A percentile compares a stretch with the other conserved stretches of the same genome.
Evolutionary conservation across 163 green algal species (phyloP).

Genomic region (Scenedesmus sp.): DNA sequence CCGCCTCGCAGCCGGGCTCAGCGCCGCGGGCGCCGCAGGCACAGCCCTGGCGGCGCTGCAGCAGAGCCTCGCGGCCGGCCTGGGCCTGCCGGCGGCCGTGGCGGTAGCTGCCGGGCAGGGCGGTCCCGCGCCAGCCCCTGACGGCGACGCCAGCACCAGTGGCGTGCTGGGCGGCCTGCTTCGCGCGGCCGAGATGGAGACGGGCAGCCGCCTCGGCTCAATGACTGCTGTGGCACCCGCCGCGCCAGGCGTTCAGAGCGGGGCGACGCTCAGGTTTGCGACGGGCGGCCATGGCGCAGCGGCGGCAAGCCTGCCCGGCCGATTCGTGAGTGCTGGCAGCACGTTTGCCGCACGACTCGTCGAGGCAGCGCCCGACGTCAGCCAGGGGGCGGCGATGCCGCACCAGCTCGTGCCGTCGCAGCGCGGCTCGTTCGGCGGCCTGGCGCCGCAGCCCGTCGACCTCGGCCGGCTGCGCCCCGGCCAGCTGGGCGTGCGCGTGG

Average conservation of each 20-base stretch:
- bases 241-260: too few species aligned
- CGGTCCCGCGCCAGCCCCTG: background rate
- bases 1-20: background rate
- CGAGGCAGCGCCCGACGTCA: background rate
- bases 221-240: too few species aligned
- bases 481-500: slow-evolving; percentile 31
- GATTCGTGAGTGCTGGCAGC: background rate
- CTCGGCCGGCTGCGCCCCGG: slow-evolving; percentile 45
- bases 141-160: background rate
- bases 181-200: slow-evolving; percentile 7
- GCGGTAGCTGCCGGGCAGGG: background rate
- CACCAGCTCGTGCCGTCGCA: slow-evolving; percentile 56
- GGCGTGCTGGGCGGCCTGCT: slow-evolving; percentile 21
- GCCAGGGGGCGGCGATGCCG: background rate
- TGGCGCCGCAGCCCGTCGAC: slow-evolving; percentile 51
- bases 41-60: slow-evolving; percentile 10
- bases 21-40: background rate
- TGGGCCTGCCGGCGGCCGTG: slow-evolving; percentile 5
- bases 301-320: background rate
- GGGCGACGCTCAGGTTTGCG: too few species aligned
- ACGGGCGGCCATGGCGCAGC: too few species aligned
- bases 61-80: background rate
- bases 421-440: slow-evolving; percentile 55
- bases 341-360: background rate
- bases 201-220: background rate